Conservation (phyloP, 2,329 filamentous ascomycete species). For the Neonectria neomacrospora region DNA sequence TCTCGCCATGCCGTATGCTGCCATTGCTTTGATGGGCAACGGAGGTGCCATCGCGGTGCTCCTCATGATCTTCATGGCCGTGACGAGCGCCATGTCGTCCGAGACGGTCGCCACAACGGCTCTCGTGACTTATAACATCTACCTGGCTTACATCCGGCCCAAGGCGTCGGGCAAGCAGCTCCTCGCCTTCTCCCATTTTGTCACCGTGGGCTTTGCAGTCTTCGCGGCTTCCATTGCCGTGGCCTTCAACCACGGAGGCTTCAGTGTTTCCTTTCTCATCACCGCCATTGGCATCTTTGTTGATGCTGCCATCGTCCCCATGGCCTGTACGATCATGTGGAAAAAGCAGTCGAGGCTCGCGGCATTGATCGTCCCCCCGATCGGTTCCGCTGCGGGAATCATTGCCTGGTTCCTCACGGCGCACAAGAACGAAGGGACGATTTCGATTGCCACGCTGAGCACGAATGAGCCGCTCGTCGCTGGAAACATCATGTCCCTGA, state of each 20-base stretch:
- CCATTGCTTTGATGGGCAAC: conserved; percentile 80
- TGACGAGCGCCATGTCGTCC: conserved; percentile 23
- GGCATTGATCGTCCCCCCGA: conserved; percentile 71
- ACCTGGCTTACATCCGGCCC: conserved; percentile 18
- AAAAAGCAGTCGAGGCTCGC: conserved; percentile 76
- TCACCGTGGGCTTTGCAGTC: conserved; percentile 85
- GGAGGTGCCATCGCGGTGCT: conserved; percentile 81
- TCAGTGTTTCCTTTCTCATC: conserved; percentile 85
- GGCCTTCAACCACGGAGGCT: conserved; percentile 74
- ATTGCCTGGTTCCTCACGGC: conserved; percentile 79
- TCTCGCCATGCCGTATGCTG: conserved; percentile 82
- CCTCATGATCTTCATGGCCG: conserved; percentile 82
- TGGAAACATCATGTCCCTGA: conserved; percentile 24
- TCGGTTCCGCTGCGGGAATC: conserved; percentile 72
- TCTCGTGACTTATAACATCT: conserved; percentile 22
- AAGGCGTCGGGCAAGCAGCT: conserved; percentile 15
- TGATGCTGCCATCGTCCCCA: conserved; percentile 80
- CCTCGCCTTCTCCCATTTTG: conserved; percentile 70
- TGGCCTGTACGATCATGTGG: conserved; percentile 81
- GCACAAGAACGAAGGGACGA: conserved; percentile 17
- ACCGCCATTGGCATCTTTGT: conserved; percentile 81
- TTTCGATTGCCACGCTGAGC: conserved; percentile 16
- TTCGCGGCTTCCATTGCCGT: conserved; percentile 80
- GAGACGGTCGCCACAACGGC: conserved; percentile 21
- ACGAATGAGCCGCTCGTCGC: conserved; percentile 21